Percentiles rank a stretch among this genome's conserved stretches.
These are phyloP conservation scores for Penicillium sp. DNA, from an alignment of 2,329 filamentous ascomycete species.

Conservation along the genomic window DNA sequence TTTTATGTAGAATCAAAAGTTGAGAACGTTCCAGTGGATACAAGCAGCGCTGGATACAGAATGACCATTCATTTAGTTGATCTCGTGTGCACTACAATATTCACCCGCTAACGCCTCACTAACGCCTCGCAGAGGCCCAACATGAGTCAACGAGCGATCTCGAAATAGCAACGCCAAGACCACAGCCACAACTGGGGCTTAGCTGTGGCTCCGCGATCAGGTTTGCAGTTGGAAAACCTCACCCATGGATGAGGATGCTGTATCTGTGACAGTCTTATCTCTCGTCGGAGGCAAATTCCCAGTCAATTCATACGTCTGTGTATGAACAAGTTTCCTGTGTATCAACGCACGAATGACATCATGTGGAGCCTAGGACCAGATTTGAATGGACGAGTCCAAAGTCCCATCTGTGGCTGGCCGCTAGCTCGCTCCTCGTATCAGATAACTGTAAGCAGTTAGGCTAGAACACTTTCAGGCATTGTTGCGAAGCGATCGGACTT, in stretches of 20 bases:
- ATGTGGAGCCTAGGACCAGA: background rate
- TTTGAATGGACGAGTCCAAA: background rate
- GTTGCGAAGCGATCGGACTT: background rate
- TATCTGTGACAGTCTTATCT: background rate
- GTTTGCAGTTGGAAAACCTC: background rate
- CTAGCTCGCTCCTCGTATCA: background rate
- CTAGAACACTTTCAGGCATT: background rate
- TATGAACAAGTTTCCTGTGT: background rate
- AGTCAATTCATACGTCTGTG: background rate
- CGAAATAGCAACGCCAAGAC: background rate
- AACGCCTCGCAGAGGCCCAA: background rate
- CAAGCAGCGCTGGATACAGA: background rate
- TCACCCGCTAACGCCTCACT: background rate
- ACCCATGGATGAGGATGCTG: background rate
- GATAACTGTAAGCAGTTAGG: background rate
- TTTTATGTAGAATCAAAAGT: too few species aligned
- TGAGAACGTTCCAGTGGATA: too few species aligned
- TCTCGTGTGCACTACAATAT: background rate
- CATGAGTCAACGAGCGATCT: background rate
- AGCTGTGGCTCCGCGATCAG: background rate
- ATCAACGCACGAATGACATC: constrained; percentile 6
- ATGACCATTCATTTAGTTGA: background rate
- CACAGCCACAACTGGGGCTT: background rate
- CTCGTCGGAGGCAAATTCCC: background rate
- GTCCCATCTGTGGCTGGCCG: background rate